A percentile compares a stretch with the other conserved stretches of the same genome.
Evolutionary conservation across 2,329 filamentous ascomycete genomes (phyloP).

Genomic region (Colletotrichum chrysophilum): DNA sequence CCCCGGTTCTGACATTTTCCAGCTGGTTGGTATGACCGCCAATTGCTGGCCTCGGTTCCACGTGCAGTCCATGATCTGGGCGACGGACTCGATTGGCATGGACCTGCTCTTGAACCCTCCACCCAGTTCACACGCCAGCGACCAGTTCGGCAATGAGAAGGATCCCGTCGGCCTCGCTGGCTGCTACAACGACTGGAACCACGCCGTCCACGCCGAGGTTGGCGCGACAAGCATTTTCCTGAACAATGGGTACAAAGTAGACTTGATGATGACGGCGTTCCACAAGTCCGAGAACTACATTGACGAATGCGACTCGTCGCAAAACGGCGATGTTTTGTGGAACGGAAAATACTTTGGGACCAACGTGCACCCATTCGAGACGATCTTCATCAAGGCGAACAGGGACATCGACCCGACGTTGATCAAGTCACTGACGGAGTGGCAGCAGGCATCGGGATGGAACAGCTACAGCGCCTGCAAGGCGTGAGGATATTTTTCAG

Average conservation of each 20-base stretch:
- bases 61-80: conserved; percentile 42
- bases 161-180: conserved; percentile 31
- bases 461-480: conserved; percentile 30
- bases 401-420: conserved; percentile 31
- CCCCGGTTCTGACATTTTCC: neutral
- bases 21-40: conserved; percentile 42
- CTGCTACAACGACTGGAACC: conserved; percentile 31
- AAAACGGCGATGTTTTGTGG: conserved; percentile 29
- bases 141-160: conserved; percentile 27
- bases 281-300: conserved; percentile 23
- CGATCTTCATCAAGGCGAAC: conserved; percentile 40
- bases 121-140: conserved; percentile 15
- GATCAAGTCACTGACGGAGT: conserved; percentile 33
- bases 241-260: conserved; percentile 36
- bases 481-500: neutral
- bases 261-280: conserved; percentile 37
- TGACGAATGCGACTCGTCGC: conserved; percentile 15
- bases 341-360: conserved; percentile 35
- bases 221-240: conserved; percentile 32
- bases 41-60: conserved; percentile 39
- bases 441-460: conserved; percentile 29
- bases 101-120: conserved; percentile 36
- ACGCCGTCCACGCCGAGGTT: conserved; percentile 36
- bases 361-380: conserved; percentile 42
- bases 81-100: conserved; percentile 43